Conservation (phyloP, 805 yeast genomes). For the Yamadazyma takamatsuzukensis region DNA sequence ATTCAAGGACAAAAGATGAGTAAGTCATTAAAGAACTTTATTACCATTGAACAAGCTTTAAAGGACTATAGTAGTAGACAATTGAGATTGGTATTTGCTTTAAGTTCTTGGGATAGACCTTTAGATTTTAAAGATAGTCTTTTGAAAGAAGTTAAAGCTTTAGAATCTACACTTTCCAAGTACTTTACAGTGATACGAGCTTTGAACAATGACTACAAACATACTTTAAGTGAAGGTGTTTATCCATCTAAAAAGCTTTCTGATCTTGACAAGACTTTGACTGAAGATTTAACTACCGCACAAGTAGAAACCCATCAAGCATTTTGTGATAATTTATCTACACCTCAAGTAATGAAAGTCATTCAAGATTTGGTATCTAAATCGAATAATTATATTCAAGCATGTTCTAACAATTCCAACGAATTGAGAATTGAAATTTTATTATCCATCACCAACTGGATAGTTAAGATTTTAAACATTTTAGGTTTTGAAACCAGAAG, state of each 20-base stretch:
- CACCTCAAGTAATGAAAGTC: conserved; percentile 67
- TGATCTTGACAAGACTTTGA: conserved; percentile 50
- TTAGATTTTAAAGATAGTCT: conserved; percentile 87
- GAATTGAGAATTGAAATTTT: conserved; percentile 65
- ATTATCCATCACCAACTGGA: conserved; percentile 58
- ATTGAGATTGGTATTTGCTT: conserved; percentile 84
- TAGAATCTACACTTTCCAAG: conserved; percentile 72
- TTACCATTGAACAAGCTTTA: conserved; percentile 89
- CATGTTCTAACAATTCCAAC: conserved; percentile 35
- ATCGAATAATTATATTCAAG: conserved; percentile 66
- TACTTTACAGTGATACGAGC: conserved; percentile 89
- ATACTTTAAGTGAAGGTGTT: conserved; percentile 35
- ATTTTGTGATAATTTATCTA: conserved; percentile 84
- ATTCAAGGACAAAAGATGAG: conserved; percentile 99
- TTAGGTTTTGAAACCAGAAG: conserved; percentile 73
- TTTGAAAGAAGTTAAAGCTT: conserved; percentile 68
- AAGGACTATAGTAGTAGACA: conserved; percentile 70
- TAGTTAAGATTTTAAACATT: conserved; percentile 64
- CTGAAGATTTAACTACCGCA: conserved; percentile 45
- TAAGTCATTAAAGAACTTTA: conserved; percentile 89
- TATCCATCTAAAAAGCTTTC: conserved; percentile 62
- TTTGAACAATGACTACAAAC: conserved; percentile 60
- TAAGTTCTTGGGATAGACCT: conserved; percentile 89
- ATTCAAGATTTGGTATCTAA: conserved; percentile 66
- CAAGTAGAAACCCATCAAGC: conserved; percentile 66